These are phyloP conservation scores for Heliamphora pulchella DNA, from an alignment of 179 eudicot species.

Conservation along the genomic window DNA sequence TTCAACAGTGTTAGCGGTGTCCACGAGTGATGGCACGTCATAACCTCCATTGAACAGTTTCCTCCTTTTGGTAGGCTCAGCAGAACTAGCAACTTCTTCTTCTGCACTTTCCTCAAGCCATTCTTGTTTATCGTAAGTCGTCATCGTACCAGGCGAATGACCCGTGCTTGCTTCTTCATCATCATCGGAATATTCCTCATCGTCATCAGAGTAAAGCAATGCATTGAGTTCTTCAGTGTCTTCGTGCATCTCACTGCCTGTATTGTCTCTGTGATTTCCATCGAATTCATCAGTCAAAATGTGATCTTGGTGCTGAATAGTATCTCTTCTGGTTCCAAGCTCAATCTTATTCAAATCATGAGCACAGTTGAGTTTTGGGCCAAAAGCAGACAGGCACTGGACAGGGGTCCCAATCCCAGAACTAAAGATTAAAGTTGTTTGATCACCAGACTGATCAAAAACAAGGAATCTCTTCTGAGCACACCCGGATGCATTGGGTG, in stretches of 20 bases:
- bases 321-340: slow-evolving; percentile 18
- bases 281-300: slow-evolving; percentile 33
- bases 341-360: slow-evolving; percentile 22
- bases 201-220: slow-evolving; percentile 78
- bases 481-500: slow-evolving; percentile 20
- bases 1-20: slow-evolving; percentile 34
- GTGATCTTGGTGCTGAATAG: slow-evolving; percentile 21
- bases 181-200: slow-evolving; percentile 41
- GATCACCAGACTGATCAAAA: slow-evolving; percentile 79
- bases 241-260: slow-evolving; percentile 61
- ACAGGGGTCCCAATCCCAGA: slow-evolving; percentile 40
- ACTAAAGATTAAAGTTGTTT: slow-evolving; percentile 63
- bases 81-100: slow-evolving; percentile 70
- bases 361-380: slow-evolving; percentile 24
- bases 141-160: slow-evolving; percentile 74
- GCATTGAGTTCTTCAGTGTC: slow-evolving; percentile 88
- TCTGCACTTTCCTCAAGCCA: slow-evolving; percentile 40
- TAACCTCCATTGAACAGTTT: slow-evolving; percentile 33
- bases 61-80: slow-evolving; percentile 40
- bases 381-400: slow-evolving; percentile 30
- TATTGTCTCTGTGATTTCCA: slow-evolving; percentile 26
- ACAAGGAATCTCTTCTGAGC: slow-evolving; percentile 67
- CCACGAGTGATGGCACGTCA: slow-evolving; percentile 26
- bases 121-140: slow-evolving; percentile 34
- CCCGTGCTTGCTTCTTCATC: slow-evolving; percentile 81